Base-by-base conservation (phyloP, 805 yeast genomes). In the Yamadazyma phyllophila region DNA sequence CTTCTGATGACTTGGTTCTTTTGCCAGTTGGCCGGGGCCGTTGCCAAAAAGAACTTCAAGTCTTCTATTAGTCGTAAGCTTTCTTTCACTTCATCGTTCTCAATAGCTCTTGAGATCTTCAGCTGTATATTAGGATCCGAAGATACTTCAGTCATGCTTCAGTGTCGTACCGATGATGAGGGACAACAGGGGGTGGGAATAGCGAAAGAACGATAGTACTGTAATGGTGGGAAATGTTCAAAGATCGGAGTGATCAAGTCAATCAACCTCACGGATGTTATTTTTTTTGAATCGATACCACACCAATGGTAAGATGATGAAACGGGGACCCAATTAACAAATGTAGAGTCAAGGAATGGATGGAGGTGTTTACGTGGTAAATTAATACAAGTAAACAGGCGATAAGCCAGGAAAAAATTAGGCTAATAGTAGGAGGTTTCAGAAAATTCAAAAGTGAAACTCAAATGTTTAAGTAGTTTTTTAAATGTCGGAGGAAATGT, bases 21-120 rank as follows among this genome's bases (percentile, higher is more conserved):
- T 59, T 83, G 89, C 96, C 97, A 92, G 58, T 85, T 86, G 4
- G 94, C 92, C 0, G 99, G 98, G 0, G 98, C 98, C 0, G 96
- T 88, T 2, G 89, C 88, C 38, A 92, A 69, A 58, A 92, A 92
- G 66, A 85, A 85, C 69, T 89, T 88, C 54, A 91, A 66, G 58
- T 87, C 94, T 52, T 85, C 90, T 17, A 85, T 82, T 39, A 82
- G 67, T 44, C 83, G 69, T 41, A 84, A 63, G 10, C 85, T 74
- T 57, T 81, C 87, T 39, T 51, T 49, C 8, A 45, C 50, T 36
- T 51, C 52, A 26, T 49, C 53, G 15, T 46, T 43, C 36, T 36
- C 29, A 14, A 43, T 36, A 4, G 46, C 45, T 20, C 29, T 34
- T 12, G 34, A 14, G 12, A 42, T 42, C 30, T 35, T 42, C 39